Conservation (phyloP, 2,329 filamentous ascomycete genomes). For the Zymoseptoria tritici region DNA sequence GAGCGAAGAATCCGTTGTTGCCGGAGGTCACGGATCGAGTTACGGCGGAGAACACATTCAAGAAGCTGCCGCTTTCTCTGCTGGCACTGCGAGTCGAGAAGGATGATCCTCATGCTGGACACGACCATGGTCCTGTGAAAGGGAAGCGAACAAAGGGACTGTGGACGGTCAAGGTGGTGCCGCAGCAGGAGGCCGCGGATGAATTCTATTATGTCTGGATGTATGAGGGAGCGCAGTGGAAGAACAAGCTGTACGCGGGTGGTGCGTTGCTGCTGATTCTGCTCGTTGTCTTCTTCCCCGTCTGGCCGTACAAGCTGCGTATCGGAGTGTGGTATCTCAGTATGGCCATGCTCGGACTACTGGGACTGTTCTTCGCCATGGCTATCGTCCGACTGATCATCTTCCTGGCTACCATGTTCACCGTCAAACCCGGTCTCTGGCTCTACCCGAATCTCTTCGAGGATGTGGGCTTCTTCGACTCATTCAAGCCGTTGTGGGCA, state of each 20-base stretch:
- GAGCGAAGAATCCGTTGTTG: constrained; percentile 80
- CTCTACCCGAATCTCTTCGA: constrained; percentile 97
- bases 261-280: constrained; percentile 80
- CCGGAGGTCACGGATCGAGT: constrained; percentile 82
- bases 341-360: constrained; percentile 82
- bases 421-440: constrained; percentile 82
- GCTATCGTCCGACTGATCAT: constrained; percentile 92
- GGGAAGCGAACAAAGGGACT: constrained; percentile 88
- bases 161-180: constrained; percentile 93
- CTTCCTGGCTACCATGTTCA: constrained; percentile 87
- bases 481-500: constrained; percentile 91
- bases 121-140: constrained; percentile 65
- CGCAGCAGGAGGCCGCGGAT: constrained; percentile 81
- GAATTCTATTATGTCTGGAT: constrained; percentile 96
- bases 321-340: constrained; percentile 95
- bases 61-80: constrained; percentile 88
- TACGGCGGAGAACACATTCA: constrained; percentile 87
- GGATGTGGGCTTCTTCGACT: constrained; percentile 96
- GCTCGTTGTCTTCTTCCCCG: constrained; percentile 83
- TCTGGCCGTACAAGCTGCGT: constrained; percentile 87
- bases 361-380: constrained; percentile 95
- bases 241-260: constrained; percentile 82
- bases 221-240: constrained; percentile 89
- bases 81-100: constrained; percentile 86
- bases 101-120: constrained; percentile 66